These are phyloP conservation scores for Bipolaris cookei DNA, from an alignment of 2,329 filamentous ascomycete species.

Conservation along the genomic window DNA sequence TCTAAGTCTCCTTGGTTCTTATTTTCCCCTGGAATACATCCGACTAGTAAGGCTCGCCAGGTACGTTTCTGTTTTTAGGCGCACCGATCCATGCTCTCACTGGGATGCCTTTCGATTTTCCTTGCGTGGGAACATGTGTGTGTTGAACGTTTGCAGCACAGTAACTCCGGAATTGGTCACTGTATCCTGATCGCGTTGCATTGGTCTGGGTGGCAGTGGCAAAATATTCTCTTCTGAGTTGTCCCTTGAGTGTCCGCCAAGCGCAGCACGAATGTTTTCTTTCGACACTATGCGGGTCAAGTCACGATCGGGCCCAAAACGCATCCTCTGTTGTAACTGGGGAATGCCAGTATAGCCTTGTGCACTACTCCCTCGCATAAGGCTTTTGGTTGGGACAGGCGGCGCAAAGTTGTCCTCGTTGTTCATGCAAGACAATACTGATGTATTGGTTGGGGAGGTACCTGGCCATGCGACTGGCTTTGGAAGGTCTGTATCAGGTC, in stretches of 20 bases:
- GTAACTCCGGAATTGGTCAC: constrained; percentile 1
- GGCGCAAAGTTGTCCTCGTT: constrained; percentile 19
- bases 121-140: constrained; percentile 38
- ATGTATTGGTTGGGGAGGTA: constrained; percentile 1
- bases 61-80: neutral
- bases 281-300: constrained; percentile 39
- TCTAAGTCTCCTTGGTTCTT: neutral
- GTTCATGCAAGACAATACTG: constrained; percentile 18
- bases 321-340: constrained; percentile 6
- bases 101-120: constrained; percentile 21
- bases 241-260: constrained; percentile 27
- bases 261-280: constrained; percentile 42
- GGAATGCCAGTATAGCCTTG: neutral
- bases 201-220: constrained; percentile 7
- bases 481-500: neutral
- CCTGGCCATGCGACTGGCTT: constrained; percentile 15
- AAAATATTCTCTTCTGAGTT: constrained; percentile 27
- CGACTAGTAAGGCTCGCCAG: neutral
- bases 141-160: constrained; percentile 35
- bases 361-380: constrained; percentile 13
- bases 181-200: neutral
- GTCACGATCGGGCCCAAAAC: constrained; percentile 9
- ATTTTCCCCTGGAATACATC: neutral
- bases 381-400: constrained; percentile 31
- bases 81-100: constrained; percentile 15